Evolutionary conservation across 345 rosid genomes (phyloP), one percentile per base, ranked within the genome.

Genomic region (Kernera saxatilis): DNA sequence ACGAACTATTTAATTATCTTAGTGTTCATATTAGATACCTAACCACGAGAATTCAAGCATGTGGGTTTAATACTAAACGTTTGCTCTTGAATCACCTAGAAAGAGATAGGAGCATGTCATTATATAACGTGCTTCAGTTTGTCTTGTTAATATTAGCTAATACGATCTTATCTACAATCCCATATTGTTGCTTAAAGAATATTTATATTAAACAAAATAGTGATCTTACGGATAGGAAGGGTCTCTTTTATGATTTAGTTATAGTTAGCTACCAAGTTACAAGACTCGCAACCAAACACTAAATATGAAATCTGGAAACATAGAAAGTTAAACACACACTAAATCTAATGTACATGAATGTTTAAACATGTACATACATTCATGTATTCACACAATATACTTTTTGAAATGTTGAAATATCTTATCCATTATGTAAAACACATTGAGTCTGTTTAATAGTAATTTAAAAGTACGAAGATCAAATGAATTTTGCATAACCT

Each of bases 1-100:
- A 53, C 5, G 36, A 39, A 30, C 0, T 73, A 33, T n/a, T 7
- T 30, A 17, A 17, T 5, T 3, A 73, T 64, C 12, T 58, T 41
- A 67, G 19, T 59, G 54, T 39, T 50, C 63, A 43, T 52, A 71
- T 43, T 60, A 52, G 64, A 69, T 68, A 57, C 78, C 78, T 74
- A 67, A 74, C 41, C 73, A 74, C 68, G 78, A 51, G 73, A 33
- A 25, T n/a, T 15, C 72, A 52, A 67, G 78, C 73, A 74, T 59
- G 78, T 74, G 78, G 69, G 55, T 53, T 51, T 51, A 68, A 27
- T 18, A 74, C 49, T 46, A 65, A 68, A 60, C 78, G 73, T 74
- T 74, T 74, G 64, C 29, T 41, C 60, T 52, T 68, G 64, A 51
- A 74, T 68, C 51, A 74, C 78, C 56, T 68, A 74, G 69, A 68